These are phyloP conservation scores for Neonectria faginata DNA, from an alignment of 2,329 filamentous ascomycete genomes.

Conservation along the genomic window DNA sequence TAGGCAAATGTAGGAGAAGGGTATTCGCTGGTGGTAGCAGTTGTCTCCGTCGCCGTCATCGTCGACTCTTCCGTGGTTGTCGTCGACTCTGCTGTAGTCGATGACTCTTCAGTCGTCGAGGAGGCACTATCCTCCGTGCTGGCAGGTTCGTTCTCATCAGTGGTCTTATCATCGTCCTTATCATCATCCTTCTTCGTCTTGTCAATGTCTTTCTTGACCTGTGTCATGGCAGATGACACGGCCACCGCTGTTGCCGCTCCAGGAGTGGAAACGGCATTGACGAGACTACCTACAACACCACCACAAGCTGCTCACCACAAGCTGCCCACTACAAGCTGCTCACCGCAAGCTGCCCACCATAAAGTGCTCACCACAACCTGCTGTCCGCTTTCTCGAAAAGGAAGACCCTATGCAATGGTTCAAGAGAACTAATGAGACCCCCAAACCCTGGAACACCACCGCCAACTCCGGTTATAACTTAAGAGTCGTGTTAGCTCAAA, in stretches of 20 bases:
- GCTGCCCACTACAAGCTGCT: too few species aligned
- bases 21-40: slow-evolving; percentile 4
- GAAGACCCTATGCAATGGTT: not conserved
- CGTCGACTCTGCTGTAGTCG: slow-evolving; percentile 1
- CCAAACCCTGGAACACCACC: slow-evolving; percentile 12
- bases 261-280: slow-evolving; percentile 11
- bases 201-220: slow-evolving; percentile 16
- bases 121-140: not conserved
- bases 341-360: too few species aligned
- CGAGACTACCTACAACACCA: slow-evolving; percentile 5
- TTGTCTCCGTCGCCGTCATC: not conserved
- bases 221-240: slow-evolving; percentile 11
- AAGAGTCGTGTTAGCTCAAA: not conserved
- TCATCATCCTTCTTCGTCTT: slow-evolving; percentile 5
- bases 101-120: slow-evolving; percentile 1
- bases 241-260: slow-evolving; percentile 10
- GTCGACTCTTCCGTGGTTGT: slow-evolving; percentile 3
- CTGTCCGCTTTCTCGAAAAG: too few species aligned
- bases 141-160: not conserved
- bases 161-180: slow-evolving; percentile 1
- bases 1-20: slow-evolving; percentile 1
- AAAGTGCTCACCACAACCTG: too few species aligned
- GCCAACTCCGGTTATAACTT: slow-evolving; percentile 3
- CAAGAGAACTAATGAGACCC: slow-evolving; percentile 8
- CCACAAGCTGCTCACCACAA: too few species aligned